Percentiles rank a stretch among this genome's conserved stretches.
These are phyloP conservation scores for Phytophthora pisi DNA, from an alignment of 352 stramenopile species.

Conservation along the genomic window DNA sequence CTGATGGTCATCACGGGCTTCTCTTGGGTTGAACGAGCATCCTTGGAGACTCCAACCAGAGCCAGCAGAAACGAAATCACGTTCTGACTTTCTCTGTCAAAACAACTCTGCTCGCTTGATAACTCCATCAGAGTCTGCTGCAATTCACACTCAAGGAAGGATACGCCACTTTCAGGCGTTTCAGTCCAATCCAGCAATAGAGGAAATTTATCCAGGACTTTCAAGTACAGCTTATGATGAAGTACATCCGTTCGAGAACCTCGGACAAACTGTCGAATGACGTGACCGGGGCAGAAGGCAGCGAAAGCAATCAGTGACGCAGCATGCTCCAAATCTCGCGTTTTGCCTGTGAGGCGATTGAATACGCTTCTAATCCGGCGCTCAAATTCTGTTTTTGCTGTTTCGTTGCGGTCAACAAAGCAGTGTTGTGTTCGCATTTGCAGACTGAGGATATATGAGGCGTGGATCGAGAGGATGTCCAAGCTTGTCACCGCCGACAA, in stretches of 20 bases:
- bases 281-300: slow-evolving; percentile 35
- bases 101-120: slow-evolving; percentile 20
- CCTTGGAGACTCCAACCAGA: slow-evolving; percentile 20
- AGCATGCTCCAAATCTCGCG: slow-evolving; percentile 12
- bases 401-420: slow-evolving; percentile 17
- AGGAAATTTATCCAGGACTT: slow-evolving; percentile 31
- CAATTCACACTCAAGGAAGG: slow-evolving; percentile 33
- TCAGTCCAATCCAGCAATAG: slow-evolving; percentile 42
- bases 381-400: slow-evolving; percentile 16
- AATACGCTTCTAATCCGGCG: slow-evolving; percentile 31
- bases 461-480: slow-evolving; percentile 29
- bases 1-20: slow-evolving; percentile 14
- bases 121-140: slow-evolving; percentile 29
- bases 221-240: slow-evolving; percentile 35
- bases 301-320: slow-evolving; percentile 28
- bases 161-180: background rate
- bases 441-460: slow-evolving; percentile 37
- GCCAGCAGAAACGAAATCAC: slow-evolving; percentile 31
- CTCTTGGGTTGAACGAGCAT: background rate
- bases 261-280: slow-evolving; percentile 35
- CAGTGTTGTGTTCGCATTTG: slow-evolving; percentile 26
- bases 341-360: slow-evolving; percentile 44
- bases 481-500: slow-evolving; percentile 21
- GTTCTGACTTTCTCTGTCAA: slow-evolving; percentile 37
- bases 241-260: slow-evolving; percentile 19